A percentile compares a stretch with the other conserved stretches of the same genome.
Conservation (phyloP, 305 asterid genomes). For the Coffea humblotiana region DNA sequence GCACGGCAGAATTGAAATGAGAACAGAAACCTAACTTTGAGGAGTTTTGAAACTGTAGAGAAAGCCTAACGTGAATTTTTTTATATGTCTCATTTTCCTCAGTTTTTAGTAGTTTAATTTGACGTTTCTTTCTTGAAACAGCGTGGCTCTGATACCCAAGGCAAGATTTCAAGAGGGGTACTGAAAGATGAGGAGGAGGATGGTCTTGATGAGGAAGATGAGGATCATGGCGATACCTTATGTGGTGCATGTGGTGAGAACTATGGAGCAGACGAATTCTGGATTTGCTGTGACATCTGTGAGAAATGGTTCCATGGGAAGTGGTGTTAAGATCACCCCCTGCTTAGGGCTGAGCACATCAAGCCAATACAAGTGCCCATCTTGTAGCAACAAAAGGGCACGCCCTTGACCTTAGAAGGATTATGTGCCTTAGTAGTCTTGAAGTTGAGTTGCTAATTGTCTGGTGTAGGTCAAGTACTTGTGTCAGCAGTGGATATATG, state of each 20-base stretch:
- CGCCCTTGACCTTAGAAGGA: slow-evolving; percentile 28
- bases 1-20: background rate
- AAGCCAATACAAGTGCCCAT: slow-evolving; percentile 44
- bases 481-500: slow-evolving; percentile 21
- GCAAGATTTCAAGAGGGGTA: slow-evolving; percentile 27
- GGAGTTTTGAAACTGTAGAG: background rate
- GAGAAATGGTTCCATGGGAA: slow-evolving; percentile 46
- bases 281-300: slow-evolving; percentile 43
- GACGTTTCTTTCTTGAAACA: slow-evolving; percentile 4
- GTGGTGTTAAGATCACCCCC: slow-evolving; percentile 48
- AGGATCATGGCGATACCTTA: slow-evolving; percentile 43
- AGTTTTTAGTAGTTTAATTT: slow-evolving; percentile 1
- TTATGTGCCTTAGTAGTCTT: background rate
- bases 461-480: slow-evolving; percentile 20
- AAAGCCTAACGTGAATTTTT: background rate
- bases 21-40: background rate
- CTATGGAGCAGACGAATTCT: slow-evolving; percentile 36
- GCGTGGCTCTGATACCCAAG: slow-evolving; percentile 33
- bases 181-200: slow-evolving; percentile 33
- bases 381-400: slow-evolving; percentile 40
- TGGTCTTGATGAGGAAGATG: slow-evolving; percentile 34
- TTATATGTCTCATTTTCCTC: background rate
- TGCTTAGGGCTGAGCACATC: slow-evolving; percentile 40
- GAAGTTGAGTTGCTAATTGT: slow-evolving; percentile 17
- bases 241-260: slow-evolving; percentile 39